A percentile compares a stretch with the other conserved stretches of the same genome.
phyloP scores from a whole-genome alignment of 2,329 filamentous ascomycete species.

The Piedraia hortae region DNA sequence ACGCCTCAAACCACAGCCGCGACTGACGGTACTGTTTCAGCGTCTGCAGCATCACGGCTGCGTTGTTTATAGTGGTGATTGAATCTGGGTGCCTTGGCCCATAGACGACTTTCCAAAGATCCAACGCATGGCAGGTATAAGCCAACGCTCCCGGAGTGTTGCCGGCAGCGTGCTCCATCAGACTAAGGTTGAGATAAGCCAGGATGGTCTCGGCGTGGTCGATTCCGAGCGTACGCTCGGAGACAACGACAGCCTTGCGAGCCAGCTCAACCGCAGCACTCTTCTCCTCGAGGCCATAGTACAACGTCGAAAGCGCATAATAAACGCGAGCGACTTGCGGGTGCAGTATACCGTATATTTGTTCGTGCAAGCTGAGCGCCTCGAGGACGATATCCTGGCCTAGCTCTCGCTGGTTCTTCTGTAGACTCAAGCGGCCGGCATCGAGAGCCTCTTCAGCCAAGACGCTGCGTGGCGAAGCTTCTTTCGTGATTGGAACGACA shows the following conservation, averaged over 20 bases:
- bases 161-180: constrained; percentile 79
- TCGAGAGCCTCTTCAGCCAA: constrained; percentile 89
- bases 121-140: constrained; percentile 76
- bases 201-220: constrained; percentile 85
- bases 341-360: constrained; percentile 93
- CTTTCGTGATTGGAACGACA: constrained; percentile 81
- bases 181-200: constrained; percentile 80
- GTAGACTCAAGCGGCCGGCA: constrained; percentile 82
- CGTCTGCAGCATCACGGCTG: constrained; percentile 90
- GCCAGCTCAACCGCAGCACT: constrained; percentile 82
- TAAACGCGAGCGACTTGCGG: constrained; percentile 90
- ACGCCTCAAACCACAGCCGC: constrained; percentile 86
- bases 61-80: constrained; percentile 96
- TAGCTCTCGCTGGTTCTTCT: constrained; percentile 83
- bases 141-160: constrained; percentile 69
- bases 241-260: constrained; percentile 85
- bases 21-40: constrained; percentile 89
- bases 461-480: constrained; percentile 69
- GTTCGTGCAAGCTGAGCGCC: constrained; percentile 83
- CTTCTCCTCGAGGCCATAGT: constrained; percentile 96
- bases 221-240: constrained; percentile 76
- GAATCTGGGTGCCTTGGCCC: constrained; percentile 83
- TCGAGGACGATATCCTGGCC: constrained; percentile 91
- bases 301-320: constrained; percentile 80
- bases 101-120: constrained; percentile 93